Conservation (phyloP, 2,329 filamentous ascomycete genomes). For the Colletotrichum sp. region DNA sequence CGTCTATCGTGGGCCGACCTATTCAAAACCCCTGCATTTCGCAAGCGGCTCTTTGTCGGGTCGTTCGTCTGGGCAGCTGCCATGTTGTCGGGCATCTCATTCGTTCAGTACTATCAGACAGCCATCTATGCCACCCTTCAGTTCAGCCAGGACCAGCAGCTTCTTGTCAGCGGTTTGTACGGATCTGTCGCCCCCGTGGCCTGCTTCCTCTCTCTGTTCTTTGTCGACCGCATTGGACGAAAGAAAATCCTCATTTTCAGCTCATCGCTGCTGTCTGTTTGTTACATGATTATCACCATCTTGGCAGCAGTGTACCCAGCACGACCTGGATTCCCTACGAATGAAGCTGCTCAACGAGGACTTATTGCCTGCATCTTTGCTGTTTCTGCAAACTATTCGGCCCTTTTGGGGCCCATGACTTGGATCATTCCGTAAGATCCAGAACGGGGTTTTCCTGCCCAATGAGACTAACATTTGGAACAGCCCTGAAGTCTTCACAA, state of each 20-base stretch:
- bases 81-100: conserved; percentile 45
- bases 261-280: conserved; percentile 37
- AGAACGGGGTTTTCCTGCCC: no score
- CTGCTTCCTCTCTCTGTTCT: conserved; percentile 40
- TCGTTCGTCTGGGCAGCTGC: conserved; percentile 45
- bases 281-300: conserved; percentile 43
- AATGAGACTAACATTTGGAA: not conserved
- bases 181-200: conserved; percentile 41
- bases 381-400: conserved; percentile 41
- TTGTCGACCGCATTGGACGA: conserved; percentile 40
- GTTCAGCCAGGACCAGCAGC: conserved; percentile 37
- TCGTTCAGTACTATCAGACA: conserved; percentile 48
- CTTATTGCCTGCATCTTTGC: conserved; percentile 46
- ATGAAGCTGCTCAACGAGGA: conserved; percentile 39
- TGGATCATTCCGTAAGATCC: conserved; percentile 44
- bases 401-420: conserved; percentile 43
- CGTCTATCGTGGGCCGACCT: conserved; percentile 37
- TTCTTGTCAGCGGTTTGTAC: conserved; percentile 44
- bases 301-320: conserved; percentile 41
- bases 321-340: conserved; percentile 37
- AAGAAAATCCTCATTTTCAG: conserved; percentile 41
- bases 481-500: conserved; percentile 45
- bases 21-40: conserved; percentile 35
- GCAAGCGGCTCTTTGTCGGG: conserved; percentile 41
- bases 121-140: conserved; percentile 45